phyloP scores from a whole-genome alignment of 768 basidiomycete species.

The Amanita rimosa region DNA sequence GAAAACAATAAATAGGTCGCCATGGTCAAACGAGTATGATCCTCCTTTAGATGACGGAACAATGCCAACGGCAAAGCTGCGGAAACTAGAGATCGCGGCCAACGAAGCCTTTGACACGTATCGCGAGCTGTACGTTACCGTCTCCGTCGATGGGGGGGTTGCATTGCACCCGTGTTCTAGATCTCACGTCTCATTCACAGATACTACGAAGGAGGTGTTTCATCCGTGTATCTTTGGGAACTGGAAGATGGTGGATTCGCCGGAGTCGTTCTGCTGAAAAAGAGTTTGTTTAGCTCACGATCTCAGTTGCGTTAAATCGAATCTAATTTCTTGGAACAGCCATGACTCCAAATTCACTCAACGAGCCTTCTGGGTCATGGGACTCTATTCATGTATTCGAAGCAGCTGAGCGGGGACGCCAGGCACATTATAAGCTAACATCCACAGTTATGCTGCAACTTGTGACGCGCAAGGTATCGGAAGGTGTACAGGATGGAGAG shows the following conservation, averaged over 20 bases:
- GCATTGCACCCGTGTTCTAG: not conserved
- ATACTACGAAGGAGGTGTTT: conserved; percentile 98
- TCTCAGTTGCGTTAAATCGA: conserved; percentile 1
- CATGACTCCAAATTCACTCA: conserved; percentile 41
- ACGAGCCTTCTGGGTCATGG: conserved; percentile 82
- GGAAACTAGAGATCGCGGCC: conserved; percentile 85
- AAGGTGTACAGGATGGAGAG: conserved; percentile 25
- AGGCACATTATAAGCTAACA: conserved; percentile 94
- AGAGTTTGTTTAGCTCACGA: conserved; percentile 46
- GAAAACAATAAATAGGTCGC: too few species aligned
- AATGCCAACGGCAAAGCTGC: conserved; percentile 68
- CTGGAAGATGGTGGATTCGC: conserved; percentile 94
- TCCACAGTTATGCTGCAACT: conserved; percentile 96
- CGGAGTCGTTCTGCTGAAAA: conserved; percentile 93
- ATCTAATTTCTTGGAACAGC: conserved; percentile 24
- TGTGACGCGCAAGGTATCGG: conserved; percentile 36
- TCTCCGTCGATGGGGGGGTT: not conserved
- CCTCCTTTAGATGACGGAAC: conserved; percentile 87
- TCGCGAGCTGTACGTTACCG: conserved; percentile 67
- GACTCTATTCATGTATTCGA: conserved; percentile 99
- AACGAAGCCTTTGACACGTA: conserved; percentile 98
- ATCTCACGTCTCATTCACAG: conserved; percentile 26
- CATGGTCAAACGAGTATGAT: conserved; percentile 97
- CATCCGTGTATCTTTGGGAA: conserved; percentile 97
- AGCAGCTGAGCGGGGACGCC: conserved; percentile 79